These are phyloP conservation scores for Trichoderma asperellum DNA, from an alignment of 2,329 filamentous ascomycete genomes.

Conservation along the genomic window DNA sequence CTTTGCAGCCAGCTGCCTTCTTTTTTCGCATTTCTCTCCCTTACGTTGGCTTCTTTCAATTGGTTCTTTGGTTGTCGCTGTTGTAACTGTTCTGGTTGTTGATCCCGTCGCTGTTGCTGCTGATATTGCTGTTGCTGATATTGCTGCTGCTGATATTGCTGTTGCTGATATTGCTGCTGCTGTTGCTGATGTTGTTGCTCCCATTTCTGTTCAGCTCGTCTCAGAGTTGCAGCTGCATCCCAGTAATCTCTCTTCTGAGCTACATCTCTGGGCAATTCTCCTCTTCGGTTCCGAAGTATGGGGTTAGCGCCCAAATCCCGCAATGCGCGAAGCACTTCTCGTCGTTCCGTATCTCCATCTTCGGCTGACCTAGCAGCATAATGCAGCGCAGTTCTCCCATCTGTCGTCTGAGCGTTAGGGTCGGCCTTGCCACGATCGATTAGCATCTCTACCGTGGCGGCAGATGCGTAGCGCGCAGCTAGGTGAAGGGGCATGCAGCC, in stretches of 20 bases:
- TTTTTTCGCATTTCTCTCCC: slow-evolving; percentile 16
- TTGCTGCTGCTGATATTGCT: not conserved
- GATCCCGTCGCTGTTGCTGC: slow-evolving; percentile 38
- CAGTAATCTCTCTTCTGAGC: slow-evolving; percentile 41
- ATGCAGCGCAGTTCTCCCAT: slow-evolving; percentile 41
- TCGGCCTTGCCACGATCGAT: slow-evolving; percentile 39
- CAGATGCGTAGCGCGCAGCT: slow-evolving; percentile 38
- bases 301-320: slow-evolving; percentile 40
- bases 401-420: slow-evolving; percentile 36
- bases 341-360: slow-evolving; percentile 39
- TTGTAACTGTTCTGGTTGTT: slow-evolving; percentile 32
- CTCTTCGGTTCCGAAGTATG: slow-evolving; percentile 36
- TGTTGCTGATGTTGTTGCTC: slow-evolving; percentile 39
- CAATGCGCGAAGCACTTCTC: slow-evolving; percentile 39
- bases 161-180: not conserved
- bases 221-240: slow-evolving; percentile 41
- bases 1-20: slow-evolving; percentile 20
- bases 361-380: slow-evolving; percentile 40
- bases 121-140: slow-evolving; percentile 34
- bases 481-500: slow-evolving; percentile 42
- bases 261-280: slow-evolving; percentile 39
- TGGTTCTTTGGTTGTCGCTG: not conserved
- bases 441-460: slow-evolving; percentile 40
- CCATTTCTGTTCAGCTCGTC: slow-evolving; percentile 43
- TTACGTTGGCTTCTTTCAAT: slow-evolving; percentile 1